A percentile compares a stretch with the other conserved stretches of the same genome.
phyloP scores from a whole-genome alignment of 805 yeast species.

The Torulaspora quercuum region DNA sequence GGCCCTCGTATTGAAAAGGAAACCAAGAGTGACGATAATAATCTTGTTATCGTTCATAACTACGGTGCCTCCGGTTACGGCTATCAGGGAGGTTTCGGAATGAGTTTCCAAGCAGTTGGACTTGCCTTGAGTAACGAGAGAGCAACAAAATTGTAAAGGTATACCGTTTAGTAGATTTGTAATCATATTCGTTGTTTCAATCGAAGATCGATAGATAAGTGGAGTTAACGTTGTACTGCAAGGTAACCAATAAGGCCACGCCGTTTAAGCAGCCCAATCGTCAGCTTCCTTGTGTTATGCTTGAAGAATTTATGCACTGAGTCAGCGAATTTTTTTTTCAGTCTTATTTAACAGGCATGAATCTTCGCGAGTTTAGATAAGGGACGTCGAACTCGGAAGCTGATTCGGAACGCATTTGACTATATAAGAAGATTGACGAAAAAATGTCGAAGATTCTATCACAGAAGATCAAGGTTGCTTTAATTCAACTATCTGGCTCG shows the following conservation, averaged over 20 bases:
- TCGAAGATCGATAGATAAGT: background rate
- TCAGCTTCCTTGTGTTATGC: too few species aligned
- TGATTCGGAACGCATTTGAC: too few species aligned
- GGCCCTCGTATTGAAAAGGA: slow-evolving; percentile 70
- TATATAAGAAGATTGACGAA: too few species aligned
- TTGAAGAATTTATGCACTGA: too few species aligned
- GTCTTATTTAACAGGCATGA: background rate
- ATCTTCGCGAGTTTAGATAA: background rate
- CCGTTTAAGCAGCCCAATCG: too few species aligned
- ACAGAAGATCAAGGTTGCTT: slow-evolving; percentile 69
- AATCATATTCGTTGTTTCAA: slow-evolving; percentile 1
- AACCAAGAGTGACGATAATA: slow-evolving; percentile 37
- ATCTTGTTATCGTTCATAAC: slow-evolving; percentile 55
- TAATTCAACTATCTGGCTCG: slow-evolving; percentile 78
- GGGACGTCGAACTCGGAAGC: too few species aligned
- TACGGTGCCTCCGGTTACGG: slow-evolving; percentile 71
- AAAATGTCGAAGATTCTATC: slow-evolving; percentile 18
- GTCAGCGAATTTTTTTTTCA: too few species aligned
- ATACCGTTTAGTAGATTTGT: background rate
- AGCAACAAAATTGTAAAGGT: slow-evolving; percentile 2
- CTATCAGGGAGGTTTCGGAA: slow-evolving; percentile 63
- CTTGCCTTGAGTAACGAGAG: slow-evolving; percentile 14
- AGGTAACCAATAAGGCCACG: too few species aligned
- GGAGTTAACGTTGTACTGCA: too few species aligned
- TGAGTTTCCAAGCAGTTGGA: slow-evolving; percentile 49